These are phyloP conservation scores for Cryphonectria japonica DNA, from an alignment of 2,329 filamentous ascomycete species.

Conservation along the genomic window DNA sequence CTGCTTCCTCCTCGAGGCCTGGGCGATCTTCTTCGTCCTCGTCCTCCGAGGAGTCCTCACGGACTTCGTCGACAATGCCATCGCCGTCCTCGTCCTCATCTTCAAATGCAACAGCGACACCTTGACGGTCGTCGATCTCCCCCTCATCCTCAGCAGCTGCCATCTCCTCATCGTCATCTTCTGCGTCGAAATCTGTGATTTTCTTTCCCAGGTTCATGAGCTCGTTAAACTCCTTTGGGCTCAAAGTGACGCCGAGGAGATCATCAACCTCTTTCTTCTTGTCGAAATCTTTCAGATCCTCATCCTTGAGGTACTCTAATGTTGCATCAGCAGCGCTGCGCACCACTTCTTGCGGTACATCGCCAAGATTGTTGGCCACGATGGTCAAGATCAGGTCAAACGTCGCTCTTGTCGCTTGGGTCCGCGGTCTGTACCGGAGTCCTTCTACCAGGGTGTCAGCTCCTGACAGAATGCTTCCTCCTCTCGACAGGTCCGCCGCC, in stretches of 20 bases:
- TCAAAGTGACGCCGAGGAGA: conserved; percentile 80
- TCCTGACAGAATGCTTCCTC: conserved; percentile 78
- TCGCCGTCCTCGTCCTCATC: conserved; percentile 84
- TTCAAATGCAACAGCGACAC: conserved; percentile 96
- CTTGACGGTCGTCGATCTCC: conserved; percentile 91
- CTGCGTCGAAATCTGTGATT: conserved; percentile 96
- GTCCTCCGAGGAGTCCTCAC: conserved; percentile 83
- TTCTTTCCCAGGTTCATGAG: conserved; percentile 96
- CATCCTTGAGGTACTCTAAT: conserved; percentile 90
- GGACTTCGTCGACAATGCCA: conserved; percentile 80
- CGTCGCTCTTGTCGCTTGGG: conserved; percentile 85
- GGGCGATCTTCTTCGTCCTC: conserved; percentile 64
- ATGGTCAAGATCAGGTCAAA: conserved; percentile 94
- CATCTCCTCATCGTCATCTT: conserved; percentile 92
- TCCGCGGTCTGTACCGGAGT: conserved; percentile 88
- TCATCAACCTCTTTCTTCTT: conserved; percentile 99
- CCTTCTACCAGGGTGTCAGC: conserved; percentile 89
- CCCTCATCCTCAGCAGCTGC: conserved; percentile 69
- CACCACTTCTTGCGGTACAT: conserved; percentile 89
- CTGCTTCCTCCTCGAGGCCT: conserved; percentile 56
- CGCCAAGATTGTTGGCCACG: conserved; percentile 84
- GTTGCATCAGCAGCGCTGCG: conserved; percentile 92
- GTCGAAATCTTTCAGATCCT: conserved; percentile 94
- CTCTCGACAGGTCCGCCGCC: conserved; percentile 70
- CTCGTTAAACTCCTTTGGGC: conserved; percentile 93